A percentile compares a stretch with the other conserved stretches of the same genome.
These are phyloP conservation scores for Lagenidium sp. DNA, from an alignment of 352 stramenopile species.

Conservation along the genomic window DNA sequence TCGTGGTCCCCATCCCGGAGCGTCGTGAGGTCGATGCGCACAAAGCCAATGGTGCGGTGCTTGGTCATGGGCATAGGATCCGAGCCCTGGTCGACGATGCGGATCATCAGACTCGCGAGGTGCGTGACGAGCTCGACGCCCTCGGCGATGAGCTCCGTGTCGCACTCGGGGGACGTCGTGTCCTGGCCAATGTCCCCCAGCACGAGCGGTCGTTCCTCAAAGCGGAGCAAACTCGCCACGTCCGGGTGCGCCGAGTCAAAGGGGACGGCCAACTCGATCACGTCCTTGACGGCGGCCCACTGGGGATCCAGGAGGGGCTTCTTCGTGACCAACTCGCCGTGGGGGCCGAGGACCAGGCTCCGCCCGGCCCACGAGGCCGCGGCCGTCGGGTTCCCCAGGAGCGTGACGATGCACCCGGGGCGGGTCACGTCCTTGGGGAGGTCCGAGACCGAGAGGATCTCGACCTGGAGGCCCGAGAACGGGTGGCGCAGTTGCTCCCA, in stretches of 20 bases:
- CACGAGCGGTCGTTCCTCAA: slow-evolving; percentile 14
- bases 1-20: slow-evolving; percentile 27
- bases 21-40: slow-evolving; percentile 36
- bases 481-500: slow-evolving; percentile 27
- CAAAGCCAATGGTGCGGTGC: slow-evolving; percentile 23
- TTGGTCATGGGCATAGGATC: not conserved
- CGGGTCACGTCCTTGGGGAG: slow-evolving; percentile 19
- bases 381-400: slow-evolving; percentile 25
- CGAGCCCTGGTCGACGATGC: slow-evolving; percentile 25
- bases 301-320: slow-evolving; percentile 4
- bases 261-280: slow-evolving; percentile 9
- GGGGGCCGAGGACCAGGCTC: slow-evolving; percentile 6
- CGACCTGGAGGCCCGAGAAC: slow-evolving; percentile 28
- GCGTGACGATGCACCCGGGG: slow-evolving; percentile 31
- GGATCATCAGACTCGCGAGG: slow-evolving; percentile 35
- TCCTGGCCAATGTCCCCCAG: too few species aligned
- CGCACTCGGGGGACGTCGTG: too few species aligned
- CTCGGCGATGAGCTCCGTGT: slow-evolving; percentile 7
- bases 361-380: not conserved
- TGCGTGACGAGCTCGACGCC: slow-evolving; percentile 20
- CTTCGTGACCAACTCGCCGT: slow-evolving; percentile 18
- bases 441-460: slow-evolving; percentile 36
- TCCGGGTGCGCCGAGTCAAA: slow-evolving; percentile 4
- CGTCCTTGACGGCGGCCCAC: slow-evolving; percentile 10
- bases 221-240: slow-evolving; percentile 15